Percentiles rank a stretch among this genome's conserved stretches.
These are phyloP conservation scores for Rhexocercosporidium sp. DNA, from an alignment of 2,329 filamentous ascomycete genomes.

Conservation along the genomic window DNA sequence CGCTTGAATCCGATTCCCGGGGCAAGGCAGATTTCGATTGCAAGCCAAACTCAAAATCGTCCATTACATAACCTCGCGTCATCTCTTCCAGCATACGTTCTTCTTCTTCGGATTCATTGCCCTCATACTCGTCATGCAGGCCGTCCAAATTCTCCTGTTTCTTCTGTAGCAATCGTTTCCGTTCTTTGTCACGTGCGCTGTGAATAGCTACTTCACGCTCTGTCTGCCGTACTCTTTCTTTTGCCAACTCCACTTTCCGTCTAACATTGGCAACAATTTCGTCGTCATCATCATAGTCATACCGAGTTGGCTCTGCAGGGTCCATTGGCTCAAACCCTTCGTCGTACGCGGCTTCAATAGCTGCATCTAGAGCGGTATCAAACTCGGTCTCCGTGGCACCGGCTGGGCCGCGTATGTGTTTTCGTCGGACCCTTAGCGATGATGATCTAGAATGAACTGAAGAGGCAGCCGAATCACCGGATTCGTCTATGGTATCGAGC, in stretches of 20 bases:
- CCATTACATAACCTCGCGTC: slow-evolving; percentile 80
- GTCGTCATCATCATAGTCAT: slow-evolving; percentile 48
- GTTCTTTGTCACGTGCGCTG: slow-evolving; percentile 64
- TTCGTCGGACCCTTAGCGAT: slow-evolving; percentile 69
- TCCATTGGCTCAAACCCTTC: slow-evolving; percentile 82
- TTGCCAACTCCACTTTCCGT: slow-evolving; percentile 74
- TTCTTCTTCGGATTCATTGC: slow-evolving; percentile 70
- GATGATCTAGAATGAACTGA: slow-evolving; percentile 83
- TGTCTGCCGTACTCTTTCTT: slow-evolving; percentile 75
- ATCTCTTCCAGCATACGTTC: slow-evolving; percentile 86
- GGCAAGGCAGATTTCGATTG: slow-evolving; percentile 71
- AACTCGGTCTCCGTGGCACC: slow-evolving; percentile 86
- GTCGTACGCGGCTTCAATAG: slow-evolving; percentile 94
- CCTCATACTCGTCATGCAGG: slow-evolving; percentile 67
- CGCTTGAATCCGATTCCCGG: slow-evolving; percentile 82
- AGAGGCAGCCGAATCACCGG: slow-evolving; percentile 77
- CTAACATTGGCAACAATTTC: slow-evolving; percentile 60
- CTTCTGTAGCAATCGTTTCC: slow-evolving; percentile 46
- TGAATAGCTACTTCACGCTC: slow-evolving; percentile 71
- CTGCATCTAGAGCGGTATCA: slow-evolving; percentile 90
- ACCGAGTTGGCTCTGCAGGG: slow-evolving; percentile 37
- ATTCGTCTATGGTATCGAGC: slow-evolving; percentile 94
- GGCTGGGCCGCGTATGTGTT: slow-evolving; percentile 71
- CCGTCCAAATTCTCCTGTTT: slow-evolving; percentile 35
- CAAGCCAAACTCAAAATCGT: slow-evolving; percentile 79